These are phyloP conservation scores for Vairimorpha apis DNA, from an alignment of 371 early-diverging fungal species.

Conservation along the genomic window DNA sequence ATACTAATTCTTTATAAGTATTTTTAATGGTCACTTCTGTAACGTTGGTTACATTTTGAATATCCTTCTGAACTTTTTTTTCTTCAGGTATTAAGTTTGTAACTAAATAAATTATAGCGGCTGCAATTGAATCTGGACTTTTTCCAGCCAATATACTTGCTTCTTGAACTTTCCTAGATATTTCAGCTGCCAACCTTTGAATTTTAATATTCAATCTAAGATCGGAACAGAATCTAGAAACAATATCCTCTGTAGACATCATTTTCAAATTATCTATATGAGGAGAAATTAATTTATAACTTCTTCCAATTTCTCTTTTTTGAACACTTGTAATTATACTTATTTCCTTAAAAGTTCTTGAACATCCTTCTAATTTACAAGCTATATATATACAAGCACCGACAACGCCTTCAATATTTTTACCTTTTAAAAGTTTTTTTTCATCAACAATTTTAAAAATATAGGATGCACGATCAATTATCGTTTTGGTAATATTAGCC, in stretches of 20 bases:
- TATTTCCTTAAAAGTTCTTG: constrained; percentile 93
- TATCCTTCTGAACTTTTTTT: constrained; percentile 59
- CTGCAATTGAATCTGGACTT: constrained; percentile 64
- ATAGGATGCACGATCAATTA: constrained; percentile 84
- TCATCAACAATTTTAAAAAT: constrained; percentile 74
- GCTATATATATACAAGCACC: constrained; percentile 94
- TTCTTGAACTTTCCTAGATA: constrained; percentile 54
- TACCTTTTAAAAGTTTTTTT: constrained; percentile 77
- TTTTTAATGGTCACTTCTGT: constrained; percentile 65
- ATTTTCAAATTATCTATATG: constrained; percentile 59
- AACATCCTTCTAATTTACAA: constrained; percentile 78
- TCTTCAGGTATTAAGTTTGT: constrained; percentile 60
- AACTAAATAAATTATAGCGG: constrained; percentile 64
- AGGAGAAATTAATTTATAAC: constrained; percentile 63
- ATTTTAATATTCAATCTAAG: constrained; percentile 60
- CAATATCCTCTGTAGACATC: constrained; percentile 65
- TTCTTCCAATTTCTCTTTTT: constrained; percentile 63
- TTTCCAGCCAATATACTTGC: constrained; percentile 62
- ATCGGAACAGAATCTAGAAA: constrained; percentile 64
- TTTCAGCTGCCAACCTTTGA: constrained; percentile 58
- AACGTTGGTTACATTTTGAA: constrained; percentile 63
- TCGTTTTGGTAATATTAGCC: constrained; percentile 73
- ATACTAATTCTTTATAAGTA: constrained; percentile 63
- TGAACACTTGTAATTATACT: constrained; percentile 78
- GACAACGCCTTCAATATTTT: constrained; percentile 78